Base-by-base conservation (phyloP, 116 monocot species). In the Iris pallida region DNA sequence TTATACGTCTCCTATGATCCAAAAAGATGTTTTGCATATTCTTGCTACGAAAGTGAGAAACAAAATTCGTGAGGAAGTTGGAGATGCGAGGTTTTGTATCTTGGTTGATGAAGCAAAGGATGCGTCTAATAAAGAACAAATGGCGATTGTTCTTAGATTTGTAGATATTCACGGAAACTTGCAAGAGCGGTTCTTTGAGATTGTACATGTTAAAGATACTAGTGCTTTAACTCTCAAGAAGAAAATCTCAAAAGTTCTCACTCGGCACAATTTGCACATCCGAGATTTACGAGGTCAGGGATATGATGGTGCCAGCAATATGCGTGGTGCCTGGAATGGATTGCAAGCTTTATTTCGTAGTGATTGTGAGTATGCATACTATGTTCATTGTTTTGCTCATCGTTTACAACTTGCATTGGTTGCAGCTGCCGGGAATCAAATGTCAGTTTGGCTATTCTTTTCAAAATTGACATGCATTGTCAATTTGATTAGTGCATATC, bases 21-120 rank as follows among this genome's bases (percentile, higher is more conserved):
- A 76, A 46, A 76, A 76, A 43, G 51, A 76, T 20, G 70, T 76
- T 4, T 63, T 70, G 14, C 17, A 64, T 20, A 64, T 70, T 69
- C 64, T 56, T 8, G 52, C 52, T 8, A 64, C 16, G 30, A 20
- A 30, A 46, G 14, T 30, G 30, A 30, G 20, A 62, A 71, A 62
- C 8, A 20, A 16, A 15, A 68, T 68, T 42, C 8, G 4, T 7
- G 56, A 42, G 16, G 56, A 68, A 68, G 16, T 68, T 68, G n/a
- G 53, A n/a, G 17, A 42, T 42, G 56, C 5, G 5, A 57, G 19
- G 19, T 18, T 57, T 59, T 59, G 20, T 40, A 59, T 59, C 30
- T 15, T 30, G 7, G 15, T 59, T 15, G 58, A 59, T 15, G 58
- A 59, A 59, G 58, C 7, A 20, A 4, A 14, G 6, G 58, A 59